Evolutionary conservation across 202 grass and related monocot genomes (phyloP).

Genomic region (Musa balbisiana): DNA sequence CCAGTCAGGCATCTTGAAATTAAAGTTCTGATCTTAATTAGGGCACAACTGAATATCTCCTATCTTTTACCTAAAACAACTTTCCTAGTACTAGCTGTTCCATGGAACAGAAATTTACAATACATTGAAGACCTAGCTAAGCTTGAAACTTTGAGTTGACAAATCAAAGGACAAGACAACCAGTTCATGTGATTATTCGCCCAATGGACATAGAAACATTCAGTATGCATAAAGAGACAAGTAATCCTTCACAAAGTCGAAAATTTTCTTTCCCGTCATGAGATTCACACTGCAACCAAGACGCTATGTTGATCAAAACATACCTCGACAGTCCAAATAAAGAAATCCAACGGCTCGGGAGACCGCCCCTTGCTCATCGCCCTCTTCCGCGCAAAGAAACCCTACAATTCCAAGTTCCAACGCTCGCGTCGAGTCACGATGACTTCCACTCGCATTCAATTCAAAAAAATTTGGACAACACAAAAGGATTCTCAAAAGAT

Average conservation of each 20-base stretch:
- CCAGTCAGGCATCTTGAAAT: background rate
- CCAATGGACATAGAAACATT: too few species aligned
- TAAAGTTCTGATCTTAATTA: background rate
- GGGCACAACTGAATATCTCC: background rate
- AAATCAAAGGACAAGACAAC: background rate
- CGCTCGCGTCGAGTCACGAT: background rate
- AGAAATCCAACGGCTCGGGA: constrained; percentile 91
- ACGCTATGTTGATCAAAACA: background rate
- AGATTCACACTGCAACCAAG: constrained; percentile 1
- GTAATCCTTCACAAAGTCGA: too few species aligned
- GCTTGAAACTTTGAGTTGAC: too few species aligned
- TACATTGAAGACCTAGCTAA: too few species aligned
- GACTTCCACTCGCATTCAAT: background rate
- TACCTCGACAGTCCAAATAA: constrained; percentile 96
- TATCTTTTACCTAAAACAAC: background rate
- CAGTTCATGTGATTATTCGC: constrained; percentile 5
- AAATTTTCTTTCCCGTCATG: too few species aligned
- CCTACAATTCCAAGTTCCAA: constrained; percentile 15
- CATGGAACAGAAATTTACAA: too few species aligned
- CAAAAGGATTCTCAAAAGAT: background rate
- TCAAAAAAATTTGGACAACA: background rate
- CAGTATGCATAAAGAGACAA: too few species aligned
- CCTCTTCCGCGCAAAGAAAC: constrained; percentile 30
- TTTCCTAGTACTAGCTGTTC: background rate
- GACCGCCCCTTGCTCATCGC: constrained; percentile 59